Percentiles rank a stretch among this genome's conserved stretches.
Conservation (phyloP, 31 red algal genomes). For the Pterothamnion heteromorphum region DNA sequence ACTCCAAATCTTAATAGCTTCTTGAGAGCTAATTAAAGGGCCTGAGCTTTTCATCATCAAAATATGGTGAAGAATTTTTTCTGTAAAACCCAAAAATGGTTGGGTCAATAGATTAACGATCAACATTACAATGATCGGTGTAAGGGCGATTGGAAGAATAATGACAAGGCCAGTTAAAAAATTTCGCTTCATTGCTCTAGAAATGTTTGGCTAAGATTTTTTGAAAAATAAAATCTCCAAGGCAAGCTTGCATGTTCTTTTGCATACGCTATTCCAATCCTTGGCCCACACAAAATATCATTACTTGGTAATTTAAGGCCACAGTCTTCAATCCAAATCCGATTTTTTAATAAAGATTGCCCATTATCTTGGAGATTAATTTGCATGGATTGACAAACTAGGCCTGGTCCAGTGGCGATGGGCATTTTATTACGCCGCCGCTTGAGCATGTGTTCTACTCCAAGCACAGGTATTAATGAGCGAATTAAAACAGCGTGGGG, state of each 20-base stretch:
- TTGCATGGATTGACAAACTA: not conserved
- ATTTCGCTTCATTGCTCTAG: no score
- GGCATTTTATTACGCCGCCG: not conserved
- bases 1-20: no score
- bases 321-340: conserved; percentile 4
- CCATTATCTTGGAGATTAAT: conserved; percentile 18
- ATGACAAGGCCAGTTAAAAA: no score
- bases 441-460: not conserved
- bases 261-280: conserved; percentile 22
- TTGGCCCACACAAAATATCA: not conserved
- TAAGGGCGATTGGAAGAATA: no score
- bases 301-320: not conserved
- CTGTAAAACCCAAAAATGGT: no score
- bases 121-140: no score
- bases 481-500: conserved; percentile 44
- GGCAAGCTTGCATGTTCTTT: not conserved
- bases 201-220: no score
- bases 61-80: no score
- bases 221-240: conserved; percentile 9
- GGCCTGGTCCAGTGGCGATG: conserved; percentile 13
- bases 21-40: no score
- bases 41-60: no score
- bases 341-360: not conserved
- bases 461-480: not conserved
- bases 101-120: no score